Evolutionary conservation across 345 rosid genomes (phyloP).

Genomic region (Hypericum androsaemum): DNA sequence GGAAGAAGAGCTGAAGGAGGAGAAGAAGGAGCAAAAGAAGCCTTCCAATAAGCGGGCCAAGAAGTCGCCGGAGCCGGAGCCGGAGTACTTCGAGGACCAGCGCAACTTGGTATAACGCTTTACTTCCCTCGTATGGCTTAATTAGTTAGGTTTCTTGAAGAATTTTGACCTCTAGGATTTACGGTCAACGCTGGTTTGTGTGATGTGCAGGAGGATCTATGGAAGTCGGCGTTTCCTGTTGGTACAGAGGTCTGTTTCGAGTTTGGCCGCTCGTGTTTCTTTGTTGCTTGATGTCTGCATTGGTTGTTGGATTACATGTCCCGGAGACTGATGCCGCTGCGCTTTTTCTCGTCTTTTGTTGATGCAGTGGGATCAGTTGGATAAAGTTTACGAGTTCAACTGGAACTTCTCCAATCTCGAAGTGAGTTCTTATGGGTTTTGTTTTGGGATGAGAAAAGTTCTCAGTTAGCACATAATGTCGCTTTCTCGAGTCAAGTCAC

Average conservation of each 20-base stretch:
- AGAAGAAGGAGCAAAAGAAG: not conserved
- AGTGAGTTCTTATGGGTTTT: constrained; percentile 37
- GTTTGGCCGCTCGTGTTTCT: constrained; percentile 4
- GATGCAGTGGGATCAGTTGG: constrained; percentile 90
- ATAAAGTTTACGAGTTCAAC: constrained; percentile 50
- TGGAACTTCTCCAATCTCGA: constrained; percentile 87
- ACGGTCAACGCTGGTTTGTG: not conserved
- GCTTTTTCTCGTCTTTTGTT: constrained; percentile 1
- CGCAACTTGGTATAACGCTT: constrained; percentile 58
- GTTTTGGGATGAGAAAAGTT: constrained; percentile 4
- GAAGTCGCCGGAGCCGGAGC: constrained; percentile 43
- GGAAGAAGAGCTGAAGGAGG: not conserved
- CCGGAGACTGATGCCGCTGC: not conserved
- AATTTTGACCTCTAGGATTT: no score
- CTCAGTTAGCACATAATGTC: not conserved
- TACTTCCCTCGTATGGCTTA: not conserved
- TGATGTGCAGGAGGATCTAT: constrained; percentile 67
- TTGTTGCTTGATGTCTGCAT: not conserved
- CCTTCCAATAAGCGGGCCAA: constrained; percentile 29
- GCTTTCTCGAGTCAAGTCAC: not conserved
- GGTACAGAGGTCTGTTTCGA: constrained; percentile 72
- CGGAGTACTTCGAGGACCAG: constrained; percentile 73
- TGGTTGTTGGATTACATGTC: not conserved
- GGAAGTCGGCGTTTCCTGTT: constrained; percentile 79
- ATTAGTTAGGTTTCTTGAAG: not conserved